Base-by-base conservation (phyloP, 495 filamentous ascomycete species). In the Xylaria acuta region DNA sequence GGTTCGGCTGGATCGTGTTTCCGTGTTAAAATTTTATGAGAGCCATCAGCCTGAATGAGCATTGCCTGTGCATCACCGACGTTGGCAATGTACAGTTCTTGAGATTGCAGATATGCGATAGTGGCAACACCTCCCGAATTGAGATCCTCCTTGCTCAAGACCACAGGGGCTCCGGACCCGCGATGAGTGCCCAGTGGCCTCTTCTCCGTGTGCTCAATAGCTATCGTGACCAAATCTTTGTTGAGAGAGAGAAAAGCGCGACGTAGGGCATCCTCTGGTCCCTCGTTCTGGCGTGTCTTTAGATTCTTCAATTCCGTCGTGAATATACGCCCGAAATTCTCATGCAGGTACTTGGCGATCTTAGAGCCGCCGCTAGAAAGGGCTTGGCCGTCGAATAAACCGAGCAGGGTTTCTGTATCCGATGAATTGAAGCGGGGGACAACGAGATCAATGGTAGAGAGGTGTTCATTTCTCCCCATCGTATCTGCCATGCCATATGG, bases 401-500 rank as follows among this genome's bases (percentile, higher is more conserved):
- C 96, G 47, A 98, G 82, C 47, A 99, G 85, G 18, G 91, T 96
- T 78, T 98, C 94, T 64, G 93, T 90, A 72, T 97, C 93, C 62
- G 92, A 92, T n/a, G 93, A 94, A 76, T 94, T 93, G 78, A 98
- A 92, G 32, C 93, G 90, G 1, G 97, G 97, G 40, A 98, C 93
- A 51, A 98, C 94, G 85, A 99, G 92, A 81, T 99, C 96, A 56
- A 98, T 92, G n/a, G 94, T 97, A 12, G 97, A 98, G 8, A 99
- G 80, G 80, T 99, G 96, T 77, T 98, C 94, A 75, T 94, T 94
- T 74, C 88, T 92, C 20, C 96, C 96, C 3, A 99, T 84, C n/a
- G 92, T 94, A 81, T 99, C 96, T 47, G 96, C 95, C 97, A 99
- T 98, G 54, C 96, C 96, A 79, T 98, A 99, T 4, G 93, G 89